Conservation (phyloP, 169 alveolate genomes). For the Toxoplasma gondii region DNA sequence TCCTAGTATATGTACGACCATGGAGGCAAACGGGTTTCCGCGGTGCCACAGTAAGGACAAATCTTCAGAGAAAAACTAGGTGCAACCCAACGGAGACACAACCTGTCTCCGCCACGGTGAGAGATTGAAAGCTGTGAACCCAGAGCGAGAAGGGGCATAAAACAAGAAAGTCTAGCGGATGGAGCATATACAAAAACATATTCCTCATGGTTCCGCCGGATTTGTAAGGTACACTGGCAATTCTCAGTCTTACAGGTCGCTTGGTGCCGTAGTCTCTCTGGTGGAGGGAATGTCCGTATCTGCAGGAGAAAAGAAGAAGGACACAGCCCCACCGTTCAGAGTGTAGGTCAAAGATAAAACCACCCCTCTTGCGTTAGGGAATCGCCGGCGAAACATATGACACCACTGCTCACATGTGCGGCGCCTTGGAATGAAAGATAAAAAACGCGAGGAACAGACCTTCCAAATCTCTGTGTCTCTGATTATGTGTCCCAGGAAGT, state of each 20-base stretch:
- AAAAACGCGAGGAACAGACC: not conserved
- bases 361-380: not conserved
- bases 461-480: not conserved
- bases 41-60: too few relatives aligned
- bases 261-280: constrained; percentile 3
- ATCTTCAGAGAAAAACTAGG: too few relatives aligned
- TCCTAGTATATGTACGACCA: too few relatives aligned
- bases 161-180: not conserved
- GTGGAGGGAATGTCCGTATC: constrained; percentile 14
- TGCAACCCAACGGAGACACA: too few relatives aligned
- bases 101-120: not conserved
- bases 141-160: not conserved
- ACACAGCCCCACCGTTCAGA: not conserved
- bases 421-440: not conserved
- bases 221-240: too few relatives aligned
- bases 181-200: too few relatives aligned
- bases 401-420: not conserved
- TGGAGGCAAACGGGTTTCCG: too few relatives aligned
- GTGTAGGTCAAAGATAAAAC: not conserved
- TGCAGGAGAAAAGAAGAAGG: not conserved
- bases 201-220: too few relatives aligned
- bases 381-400: not conserved
- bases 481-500: not conserved
- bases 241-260: not conserved
- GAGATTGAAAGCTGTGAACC: not conserved